Percentiles rank a stretch among this genome's conserved stretches.
Conservation (phyloP, 2,329 filamentous ascomycete genomes). For the Xylariaceae sp. region DNA sequence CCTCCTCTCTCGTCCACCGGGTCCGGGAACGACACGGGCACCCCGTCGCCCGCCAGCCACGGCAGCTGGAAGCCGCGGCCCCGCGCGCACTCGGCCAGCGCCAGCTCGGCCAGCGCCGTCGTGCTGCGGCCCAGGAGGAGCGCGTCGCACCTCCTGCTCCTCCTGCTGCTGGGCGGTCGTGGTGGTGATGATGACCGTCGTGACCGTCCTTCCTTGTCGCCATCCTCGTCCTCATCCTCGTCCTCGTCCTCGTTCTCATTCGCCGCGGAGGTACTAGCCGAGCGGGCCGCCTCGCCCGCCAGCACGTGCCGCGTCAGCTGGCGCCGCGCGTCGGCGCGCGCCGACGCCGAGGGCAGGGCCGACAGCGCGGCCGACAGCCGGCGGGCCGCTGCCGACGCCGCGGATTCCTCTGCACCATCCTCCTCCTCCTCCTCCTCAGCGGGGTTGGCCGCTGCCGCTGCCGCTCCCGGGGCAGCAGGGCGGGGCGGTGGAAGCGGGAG, state of each 20-base stretch:
- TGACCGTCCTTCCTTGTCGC: too few species aligned
- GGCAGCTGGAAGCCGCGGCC: conserved; percentile 79
- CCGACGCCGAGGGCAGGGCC: conserved; percentile 64
- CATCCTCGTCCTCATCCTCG: too few species aligned
- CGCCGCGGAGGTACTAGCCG: conserved; percentile 54
- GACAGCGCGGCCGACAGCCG: conserved; percentile 47
- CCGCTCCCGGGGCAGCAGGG: conserved; percentile 1
- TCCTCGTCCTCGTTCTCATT: too few species aligned
- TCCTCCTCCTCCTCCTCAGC: background rate
- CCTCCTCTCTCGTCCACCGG: background rate
- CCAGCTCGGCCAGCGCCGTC: conserved; percentile 77
- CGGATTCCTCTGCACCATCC: conserved; percentile 1
- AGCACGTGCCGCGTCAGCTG: conserved; percentile 68
- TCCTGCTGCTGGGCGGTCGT: too few species aligned
- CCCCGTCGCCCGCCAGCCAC: conserved; percentile 72
- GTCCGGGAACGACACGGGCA: conserved; percentile 8
- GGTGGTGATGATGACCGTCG: too few species aligned
- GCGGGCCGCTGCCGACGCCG: conserved; percentile 5
- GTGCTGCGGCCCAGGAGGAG: conserved; percentile 82
- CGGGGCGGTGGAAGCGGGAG: conserved; percentile 26
- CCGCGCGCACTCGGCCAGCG: conserved; percentile 82
- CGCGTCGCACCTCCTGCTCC: conserved; percentile 54
- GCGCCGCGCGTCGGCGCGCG: conserved; percentile 63
- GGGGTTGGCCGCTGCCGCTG: background rate
- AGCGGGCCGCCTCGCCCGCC: conserved; percentile 27